phyloP scores from a whole-genome alignment of 2,329 filamentous ascomycete species.

The Rachicladosporium sp. region DNA sequence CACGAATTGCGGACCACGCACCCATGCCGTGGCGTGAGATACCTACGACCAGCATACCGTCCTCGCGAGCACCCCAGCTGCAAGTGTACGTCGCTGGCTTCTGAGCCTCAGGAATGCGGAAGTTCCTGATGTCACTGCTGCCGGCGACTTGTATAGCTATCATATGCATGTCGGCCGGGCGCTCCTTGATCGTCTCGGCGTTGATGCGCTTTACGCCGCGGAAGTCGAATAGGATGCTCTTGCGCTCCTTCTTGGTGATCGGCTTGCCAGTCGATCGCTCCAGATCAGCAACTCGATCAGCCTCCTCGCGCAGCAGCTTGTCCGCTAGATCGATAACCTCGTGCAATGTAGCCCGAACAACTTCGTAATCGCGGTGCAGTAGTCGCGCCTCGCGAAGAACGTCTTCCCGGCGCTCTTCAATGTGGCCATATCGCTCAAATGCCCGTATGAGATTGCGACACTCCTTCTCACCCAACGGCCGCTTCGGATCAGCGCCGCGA shows the following conservation, averaged over 20 bases:
- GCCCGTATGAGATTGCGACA: conserved; percentile 82
- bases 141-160: conserved; percentile 60
- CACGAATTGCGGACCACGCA: conserved; percentile 86
- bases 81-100: conserved; percentile 88
- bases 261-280: conserved; percentile 65
- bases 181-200: conserved; percentile 85
- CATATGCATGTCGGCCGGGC: conserved; percentile 77
- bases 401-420: conserved; percentile 79
- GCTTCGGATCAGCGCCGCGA: conserved; percentile 61
- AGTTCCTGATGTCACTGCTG: conserved; percentile 58
- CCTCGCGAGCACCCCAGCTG: conserved; percentile 82
- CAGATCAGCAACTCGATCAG: conserved; percentile 46
- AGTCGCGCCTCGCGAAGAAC: conserved; percentile 80
- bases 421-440: conserved; percentile 79
- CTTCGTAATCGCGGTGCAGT: conserved; percentile 66
- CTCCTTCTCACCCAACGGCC: conserved; percentile 86
- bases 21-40: conserved; percentile 91
- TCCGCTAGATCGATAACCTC: conserved; percentile 66
- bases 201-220: conserved; percentile 89
- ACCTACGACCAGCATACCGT: conserved; percentile 92
- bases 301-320: conserved; percentile 61
- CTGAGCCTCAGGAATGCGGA: conserved; percentile 79
- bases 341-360: conserved; percentile 62
- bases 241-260: conserved; percentile 92
- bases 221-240: conserved; percentile 91